Evolutionary conservation across 1,284 basidiomycete genomes (phyloP).

Genomic region (Filobasidium uniguttulatum): DNA sequence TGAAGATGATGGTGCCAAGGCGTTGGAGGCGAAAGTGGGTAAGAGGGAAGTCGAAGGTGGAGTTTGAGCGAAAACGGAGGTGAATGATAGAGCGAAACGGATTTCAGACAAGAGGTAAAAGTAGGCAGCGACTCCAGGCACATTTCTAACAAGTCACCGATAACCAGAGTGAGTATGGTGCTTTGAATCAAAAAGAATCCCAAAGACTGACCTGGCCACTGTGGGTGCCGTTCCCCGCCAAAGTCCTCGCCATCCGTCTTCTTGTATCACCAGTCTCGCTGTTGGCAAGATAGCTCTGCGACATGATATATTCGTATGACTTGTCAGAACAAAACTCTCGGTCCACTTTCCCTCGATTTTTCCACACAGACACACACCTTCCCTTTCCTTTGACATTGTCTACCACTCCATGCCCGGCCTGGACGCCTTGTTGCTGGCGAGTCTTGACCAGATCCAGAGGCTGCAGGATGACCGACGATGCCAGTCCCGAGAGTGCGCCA

Average conservation of each 20-base stretch:
- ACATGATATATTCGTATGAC: no score
- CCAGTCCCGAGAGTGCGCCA: constrained; percentile 34
- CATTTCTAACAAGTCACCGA: constrained; percentile 64
- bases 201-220: constrained; percentile 47
- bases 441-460: constrained; percentile 73
- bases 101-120: constrained; percentile 73
- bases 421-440: constrained; percentile 10
- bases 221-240: constrained; percentile 78
- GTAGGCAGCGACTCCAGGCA: constrained; percentile 85
- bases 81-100: constrained; percentile 54
- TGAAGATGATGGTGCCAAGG: constrained; percentile 23
- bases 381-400: not conserved
- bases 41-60: constrained; percentile 29
- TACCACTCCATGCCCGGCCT: not conserved
- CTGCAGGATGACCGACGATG: constrained; percentile 33
- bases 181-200: not conserved
- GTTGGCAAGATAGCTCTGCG: not conserved
- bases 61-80: constrained; percentile 45
- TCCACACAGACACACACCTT: not conserved
- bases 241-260: constrained; percentile 37
- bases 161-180: not conserved
- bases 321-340: no score
- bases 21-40: no score
- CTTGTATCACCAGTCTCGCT: constrained; percentile 25
- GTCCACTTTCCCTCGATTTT: no score